These are phyloP conservation scores for Chlamydomonas asymmetrica DNA, from an alignment of 139 green algal genomes.

Conservation along the genomic window DNA sequence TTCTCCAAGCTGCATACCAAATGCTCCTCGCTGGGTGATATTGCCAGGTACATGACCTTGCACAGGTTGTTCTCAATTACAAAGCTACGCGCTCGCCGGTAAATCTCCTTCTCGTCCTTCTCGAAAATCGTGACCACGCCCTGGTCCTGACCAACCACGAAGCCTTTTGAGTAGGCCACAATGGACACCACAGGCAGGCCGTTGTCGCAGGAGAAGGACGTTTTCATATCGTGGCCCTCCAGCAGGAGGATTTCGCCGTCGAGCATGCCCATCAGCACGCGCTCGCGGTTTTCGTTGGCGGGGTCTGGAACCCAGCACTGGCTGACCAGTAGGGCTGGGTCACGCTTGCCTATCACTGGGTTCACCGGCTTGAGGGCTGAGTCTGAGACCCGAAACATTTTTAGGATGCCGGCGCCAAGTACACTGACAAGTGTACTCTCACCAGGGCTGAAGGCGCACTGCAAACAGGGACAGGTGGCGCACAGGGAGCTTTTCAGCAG, in stretches of 20 bases:
- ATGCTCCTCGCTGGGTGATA: conserved; percentile 78
- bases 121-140: conserved; percentile 74
- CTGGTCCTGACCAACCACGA: conserved; percentile 64
- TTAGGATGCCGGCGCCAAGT: conserved; percentile 70
- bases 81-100: conserved; percentile 48
- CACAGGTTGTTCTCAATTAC: conserved; percentile 52
- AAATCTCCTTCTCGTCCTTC: conserved; percentile 65
- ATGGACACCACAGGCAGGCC: conserved; percentile 56
- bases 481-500: too few species aligned
- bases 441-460: conserved; percentile 65
- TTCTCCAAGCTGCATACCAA: conserved; percentile 68
- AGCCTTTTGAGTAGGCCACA: conserved; percentile 67
- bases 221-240: conserved; percentile 63
- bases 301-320: conserved; percentile 60
- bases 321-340: conserved; percentile 2
- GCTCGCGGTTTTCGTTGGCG: conserved; percentile 53
- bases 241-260: conserved; percentile 83
- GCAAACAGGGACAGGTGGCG: conserved; percentile 14
- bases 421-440: conserved; percentile 52
- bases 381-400: conserved; percentile 50
- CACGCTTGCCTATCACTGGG: conserved; percentile 54
- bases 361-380: conserved; percentile 54
- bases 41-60: conserved; percentile 58
- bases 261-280: conserved; percentile 75
- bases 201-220: conserved; percentile 50